Evolutionary conservation across 2,329 filamentous ascomycete genomes (phyloP).

Genomic region (Emergomyces pasteurianus): DNA sequence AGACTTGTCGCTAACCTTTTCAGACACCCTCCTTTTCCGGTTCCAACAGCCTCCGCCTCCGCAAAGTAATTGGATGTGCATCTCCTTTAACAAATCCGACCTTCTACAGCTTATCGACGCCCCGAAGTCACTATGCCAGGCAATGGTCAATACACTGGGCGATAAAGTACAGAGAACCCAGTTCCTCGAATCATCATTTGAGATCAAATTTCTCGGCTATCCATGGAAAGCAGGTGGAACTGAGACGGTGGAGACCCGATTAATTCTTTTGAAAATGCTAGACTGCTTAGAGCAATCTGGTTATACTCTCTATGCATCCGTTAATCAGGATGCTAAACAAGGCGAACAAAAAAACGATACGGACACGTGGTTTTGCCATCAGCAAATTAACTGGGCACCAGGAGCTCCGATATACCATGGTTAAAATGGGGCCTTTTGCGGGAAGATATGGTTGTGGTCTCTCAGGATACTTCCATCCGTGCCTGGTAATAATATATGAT

Average conservation of each 20-base stretch:
- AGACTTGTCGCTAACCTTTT: slow-evolving; percentile 9
- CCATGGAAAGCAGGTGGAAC: slow-evolving; percentile 23
- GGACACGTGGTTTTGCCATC: slow-evolving; percentile 9
- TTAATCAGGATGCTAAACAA: slow-evolving; percentile 21
- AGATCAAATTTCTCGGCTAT: slow-evolving; percentile 25
- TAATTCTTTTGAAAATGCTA: slow-evolving; percentile 24
- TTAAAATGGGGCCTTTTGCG: neutral
- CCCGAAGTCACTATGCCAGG: slow-evolving; percentile 11
- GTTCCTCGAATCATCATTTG: slow-evolving; percentile 10
- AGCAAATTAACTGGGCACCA: slow-evolving; percentile 1
- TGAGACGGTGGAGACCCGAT: slow-evolving; percentile 25
- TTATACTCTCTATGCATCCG: slow-evolving; percentile 29
- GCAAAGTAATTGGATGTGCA: slow-evolving; percentile 26
- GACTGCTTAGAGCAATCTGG: slow-evolving; percentile 25
- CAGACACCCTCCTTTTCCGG: slow-evolving; percentile 29
- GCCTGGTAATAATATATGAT: neutral
- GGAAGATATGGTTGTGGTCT: neutral
- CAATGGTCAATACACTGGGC: slow-evolving; percentile 11
- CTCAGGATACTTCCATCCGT: neutral
- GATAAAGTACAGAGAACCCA: slow-evolving; percentile 3
- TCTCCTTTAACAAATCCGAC: slow-evolving; percentile 23
- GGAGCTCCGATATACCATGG: slow-evolving; percentile 5
- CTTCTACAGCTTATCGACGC: slow-evolving; percentile 25
- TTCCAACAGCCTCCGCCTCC: slow-evolving; percentile 24
- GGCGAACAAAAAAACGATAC: slow-evolving; percentile 3